Evolutionary conservation across 2,329 filamentous ascomycete genomes (phyloP), one percentile per base, ranked within the genome.

Genomic region (Calonectria leucothoes): DNA sequence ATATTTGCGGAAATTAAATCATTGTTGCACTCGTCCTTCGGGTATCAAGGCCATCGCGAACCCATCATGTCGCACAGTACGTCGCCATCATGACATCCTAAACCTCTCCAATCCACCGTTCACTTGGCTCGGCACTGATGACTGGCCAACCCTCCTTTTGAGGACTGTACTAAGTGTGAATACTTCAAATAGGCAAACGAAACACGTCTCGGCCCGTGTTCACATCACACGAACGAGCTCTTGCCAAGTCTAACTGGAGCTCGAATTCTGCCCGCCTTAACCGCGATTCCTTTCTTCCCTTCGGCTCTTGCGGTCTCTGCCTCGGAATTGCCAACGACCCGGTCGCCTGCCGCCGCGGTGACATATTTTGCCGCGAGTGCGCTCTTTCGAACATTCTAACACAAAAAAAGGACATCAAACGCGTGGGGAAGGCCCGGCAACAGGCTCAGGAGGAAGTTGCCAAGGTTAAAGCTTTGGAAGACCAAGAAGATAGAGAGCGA

Each of bases 291-390:
- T 98, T 98, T 84, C 91, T 98, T 14, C 93, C 95, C 6, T 98
- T 98, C 83, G 95, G 94, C 68, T 95, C 93, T 27, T 99, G 96
- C 86, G 91, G 93, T 68, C 89, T 99, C 33, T 99, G 96, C 82
- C 92, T 98, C 20, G 91, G 95, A 73, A 91, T 93, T 10, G 94
- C 96, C 25, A 91, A 93, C 35, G 91, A 95, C 59, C 96, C 97
- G 0, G 95, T 98, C 42, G 92, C 95, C 27, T 98, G 96, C 84
- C 87, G 90, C 3, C 91, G 93, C 76, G 96, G 96, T 74, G 96
- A 98, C 84, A 89, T 99, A 17, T 98, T 98, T 87, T 99, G 96
- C 84, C 93, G 95, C 78, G 97, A 98, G 86, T 99, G 96, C 86
- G 96, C 95, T 11, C 91, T 98, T 67, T 93, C 89, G 78, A 98